Conservation (phyloP, 2,329 filamentous ascomycete genomes). For the Eutypella sp. region DNA sequence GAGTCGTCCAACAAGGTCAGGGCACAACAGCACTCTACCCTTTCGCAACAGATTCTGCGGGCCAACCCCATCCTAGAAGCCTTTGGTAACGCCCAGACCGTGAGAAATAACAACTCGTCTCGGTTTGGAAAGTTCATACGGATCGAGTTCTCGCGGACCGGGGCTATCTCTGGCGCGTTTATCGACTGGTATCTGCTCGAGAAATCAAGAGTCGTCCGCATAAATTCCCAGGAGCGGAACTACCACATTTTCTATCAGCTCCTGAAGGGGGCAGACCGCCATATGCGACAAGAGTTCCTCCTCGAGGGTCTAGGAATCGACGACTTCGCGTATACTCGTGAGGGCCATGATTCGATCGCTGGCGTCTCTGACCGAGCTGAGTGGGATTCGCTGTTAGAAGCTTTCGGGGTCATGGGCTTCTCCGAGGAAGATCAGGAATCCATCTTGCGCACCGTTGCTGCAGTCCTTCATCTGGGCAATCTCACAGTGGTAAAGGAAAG, state of each 20-base stretch:
- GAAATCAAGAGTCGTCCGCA: slow-evolving; percentile 91
- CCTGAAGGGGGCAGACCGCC: slow-evolving; percentile 71
- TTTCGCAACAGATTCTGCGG: slow-evolving; percentile 92
- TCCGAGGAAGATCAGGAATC: slow-evolving; percentile 75
- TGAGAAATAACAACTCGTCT: slow-evolving; percentile 97
- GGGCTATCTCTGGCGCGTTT: slow-evolving; percentile 90
- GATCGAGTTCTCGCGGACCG: slow-evolving; percentile 84
- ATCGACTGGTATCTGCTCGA: slow-evolving; percentile 98
- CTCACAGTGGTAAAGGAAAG: slow-evolving; percentile 87
- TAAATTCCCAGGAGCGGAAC: slow-evolving; percentile 84
- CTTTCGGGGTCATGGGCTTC: slow-evolving; percentile 92
- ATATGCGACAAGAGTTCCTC: slow-evolving; percentile 71
- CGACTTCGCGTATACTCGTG: slow-evolving; percentile 86
- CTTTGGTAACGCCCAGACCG: slow-evolving; percentile 96
- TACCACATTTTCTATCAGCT: slow-evolving; percentile 98
- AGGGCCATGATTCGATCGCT: slow-evolving; percentile 85
- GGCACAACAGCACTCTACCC: slow-evolving; percentile 67
- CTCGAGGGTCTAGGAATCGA: slow-evolving; percentile 71
- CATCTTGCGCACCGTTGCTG: slow-evolving; percentile 83
- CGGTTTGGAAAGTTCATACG: slow-evolving; percentile 98
- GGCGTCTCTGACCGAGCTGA: slow-evolving; percentile 89
- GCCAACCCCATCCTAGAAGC: slow-evolving; percentile 97
- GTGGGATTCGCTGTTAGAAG: slow-evolving; percentile 86
- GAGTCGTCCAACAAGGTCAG: slow-evolving; percentile 65
- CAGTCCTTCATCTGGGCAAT: slow-evolving; percentile 90